phyloP scores from a whole-genome alignment of 2,329 filamentous ascomycete species.

The Pseudogymnoascus sp. region DNA sequence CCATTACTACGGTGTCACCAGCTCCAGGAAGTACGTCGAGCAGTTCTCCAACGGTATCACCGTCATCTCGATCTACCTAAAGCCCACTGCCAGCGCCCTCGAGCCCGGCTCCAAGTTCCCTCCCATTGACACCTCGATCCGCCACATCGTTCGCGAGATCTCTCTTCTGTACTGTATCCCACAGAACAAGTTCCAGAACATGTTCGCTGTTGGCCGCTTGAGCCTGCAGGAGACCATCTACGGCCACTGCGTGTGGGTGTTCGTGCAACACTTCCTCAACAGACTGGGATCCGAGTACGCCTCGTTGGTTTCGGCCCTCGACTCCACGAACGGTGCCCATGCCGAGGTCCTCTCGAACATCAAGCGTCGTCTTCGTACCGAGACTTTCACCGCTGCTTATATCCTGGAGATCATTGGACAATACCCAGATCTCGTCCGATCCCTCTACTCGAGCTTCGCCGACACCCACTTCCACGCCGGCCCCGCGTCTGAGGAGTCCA shows the following conservation, averaged over 20 bases:
- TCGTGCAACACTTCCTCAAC: constrained; percentile 96
- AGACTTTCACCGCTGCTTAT: constrained; percentile 97
- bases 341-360: constrained; percentile 80
- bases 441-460: constrained; percentile 86
- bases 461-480: constrained; percentile 63
- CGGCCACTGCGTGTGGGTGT: constrained; percentile 95
- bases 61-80: constrained; percentile 91
- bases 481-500: constrained; percentile 38
- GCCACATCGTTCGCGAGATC: constrained; percentile 98
- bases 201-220: constrained; percentile 78
- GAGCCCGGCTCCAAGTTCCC: constrained; percentile 53
- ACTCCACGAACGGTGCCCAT: constrained; percentile 73
- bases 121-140: constrained; percentile 86
- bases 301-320: constrained; percentile 72
- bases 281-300: constrained; percentile 86
- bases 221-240: constrained; percentile 97
- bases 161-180: constrained; percentile 96
- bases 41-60: constrained; percentile 98
- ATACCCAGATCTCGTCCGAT: constrained; percentile 79
- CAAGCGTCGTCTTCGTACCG: constrained; percentile 88
- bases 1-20: constrained; percentile 97
- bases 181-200: constrained; percentile 87
- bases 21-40: constrained; percentile 93
- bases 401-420: constrained; percentile 94
- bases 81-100: constrained; percentile 52